phyloP scores from a whole-genome alignment of 2,329 filamentous ascomycete species.

The Trichoderma sp. region DNA sequence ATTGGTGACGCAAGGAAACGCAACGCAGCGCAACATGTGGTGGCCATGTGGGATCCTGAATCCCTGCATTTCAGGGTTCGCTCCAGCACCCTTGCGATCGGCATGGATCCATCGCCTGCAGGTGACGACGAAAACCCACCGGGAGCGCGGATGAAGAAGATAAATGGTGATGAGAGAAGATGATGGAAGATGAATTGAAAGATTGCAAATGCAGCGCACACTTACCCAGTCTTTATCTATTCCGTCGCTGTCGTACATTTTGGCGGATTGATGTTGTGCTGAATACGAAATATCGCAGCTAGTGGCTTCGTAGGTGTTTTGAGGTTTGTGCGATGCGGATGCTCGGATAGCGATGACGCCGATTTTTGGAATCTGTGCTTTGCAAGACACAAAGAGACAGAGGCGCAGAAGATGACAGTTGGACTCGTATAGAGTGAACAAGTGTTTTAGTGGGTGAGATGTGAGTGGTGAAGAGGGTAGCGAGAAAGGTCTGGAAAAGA shows the following conservation, averaged over 20 bases:
- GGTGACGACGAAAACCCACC: slow-evolving; percentile 1
- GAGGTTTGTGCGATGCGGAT: neutral
- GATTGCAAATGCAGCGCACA: neutral
- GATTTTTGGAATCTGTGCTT: neutral
- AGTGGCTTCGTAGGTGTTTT: neutral
- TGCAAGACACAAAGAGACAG: neutral
- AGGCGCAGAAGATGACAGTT: neutral
- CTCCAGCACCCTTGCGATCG: slow-evolving; percentile 7
- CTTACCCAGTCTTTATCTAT: neutral
- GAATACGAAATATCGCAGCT: neutral
- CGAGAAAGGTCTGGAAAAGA: neutral
- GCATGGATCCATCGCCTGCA: neutral
- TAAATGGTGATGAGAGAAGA: neutral
- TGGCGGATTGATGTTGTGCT: neutral
- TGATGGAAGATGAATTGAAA: neutral
- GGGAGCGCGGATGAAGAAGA: neutral
- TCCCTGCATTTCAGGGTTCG: slow-evolving; percentile 19
- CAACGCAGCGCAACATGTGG: neutral
- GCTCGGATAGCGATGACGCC: neutral
- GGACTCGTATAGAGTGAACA: neutral
- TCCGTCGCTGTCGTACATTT: neutral
- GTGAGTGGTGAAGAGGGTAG: neutral
- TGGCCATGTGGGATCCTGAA: neutral
- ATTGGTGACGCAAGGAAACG: slow-evolving; percentile 13
- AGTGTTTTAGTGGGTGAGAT: neutral